Percentiles rank a stretch among this genome's conserved stretches.
Evolutionary conservation across 192 early-diverging fungal species (phyloP).

Genomic region (Linnemannia hyalina): DNA sequence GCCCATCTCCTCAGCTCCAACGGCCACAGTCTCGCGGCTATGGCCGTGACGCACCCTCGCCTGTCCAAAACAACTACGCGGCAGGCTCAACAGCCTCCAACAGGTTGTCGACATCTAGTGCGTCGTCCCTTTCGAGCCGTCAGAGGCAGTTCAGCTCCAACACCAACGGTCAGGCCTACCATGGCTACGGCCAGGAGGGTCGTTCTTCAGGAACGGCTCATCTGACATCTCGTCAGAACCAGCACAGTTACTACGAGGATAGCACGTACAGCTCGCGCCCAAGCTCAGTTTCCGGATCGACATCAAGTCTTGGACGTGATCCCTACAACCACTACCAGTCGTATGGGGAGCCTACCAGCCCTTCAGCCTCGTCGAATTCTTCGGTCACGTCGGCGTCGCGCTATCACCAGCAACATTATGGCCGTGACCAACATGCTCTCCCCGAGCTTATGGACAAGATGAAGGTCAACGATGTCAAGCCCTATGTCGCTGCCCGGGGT

Average conservation of each 20-base stretch:
- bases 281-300: slow-evolving; percentile 31
- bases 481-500: slow-evolving; percentile 57
- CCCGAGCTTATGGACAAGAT: slow-evolving; percentile 39
- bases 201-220: slow-evolving; percentile 23
- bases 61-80: slow-evolving; percentile 32
- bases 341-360: slow-evolving; percentile 41
- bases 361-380: slow-evolving; percentile 26
- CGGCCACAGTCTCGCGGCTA: slow-evolving; percentile 23
- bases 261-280: slow-evolving; percentile 32
- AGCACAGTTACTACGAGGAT: slow-evolving; percentile 29
- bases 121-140: not conserved
- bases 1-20: slow-evolving; percentile 37
- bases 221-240: slow-evolving; percentile 8
- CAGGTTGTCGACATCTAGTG: slow-evolving; percentile 4
- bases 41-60: slow-evolving; percentile 31
- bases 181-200: slow-evolving; percentile 29
- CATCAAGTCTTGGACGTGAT: slow-evolving; percentile 21
- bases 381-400: slow-evolving; percentile 24
- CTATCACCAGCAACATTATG: slow-evolving; percentile 25
- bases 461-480: slow-evolving; percentile 51
- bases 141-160: slow-evolving; percentile 45
- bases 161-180: slow-evolving; percentile 5
- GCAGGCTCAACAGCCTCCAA: slow-evolving; percentile 24
- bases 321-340: slow-evolving; percentile 25
- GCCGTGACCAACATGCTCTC: slow-evolving; percentile 19